These are phyloP conservation scores for Metschnikowia continentalis DNA, from an alignment of 805 yeast species.

Conservation along the genomic window DNA sequence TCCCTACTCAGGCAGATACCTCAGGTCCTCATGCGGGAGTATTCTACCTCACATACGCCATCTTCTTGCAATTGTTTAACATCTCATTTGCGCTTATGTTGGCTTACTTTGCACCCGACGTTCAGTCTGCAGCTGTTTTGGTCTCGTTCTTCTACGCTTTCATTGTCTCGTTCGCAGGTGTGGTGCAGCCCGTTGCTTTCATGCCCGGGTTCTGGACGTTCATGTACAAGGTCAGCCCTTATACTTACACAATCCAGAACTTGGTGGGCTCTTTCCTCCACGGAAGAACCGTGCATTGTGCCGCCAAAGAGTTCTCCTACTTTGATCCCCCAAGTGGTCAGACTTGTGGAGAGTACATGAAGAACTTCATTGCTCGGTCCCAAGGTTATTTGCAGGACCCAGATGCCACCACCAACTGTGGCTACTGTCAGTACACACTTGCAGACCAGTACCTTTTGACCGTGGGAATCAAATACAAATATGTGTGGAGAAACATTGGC, in stretches of 20 bases:
- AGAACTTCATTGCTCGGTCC: constrained; percentile 6
- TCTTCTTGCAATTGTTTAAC: constrained; percentile 41
- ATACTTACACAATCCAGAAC: constrained; percentile 51
- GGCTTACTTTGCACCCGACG: constrained; percentile 58
- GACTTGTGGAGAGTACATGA: constrained; percentile 14
- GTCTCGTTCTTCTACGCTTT: constrained; percentile 54
- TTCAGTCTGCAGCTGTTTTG: constrained; percentile 62
- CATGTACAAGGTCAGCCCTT: constrained; percentile 44
- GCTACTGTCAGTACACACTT: constrained; percentile 8
- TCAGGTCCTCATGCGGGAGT: constrained; percentile 27
- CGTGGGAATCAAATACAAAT: constrained; percentile 9
- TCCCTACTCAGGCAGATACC: constrained; percentile 26
- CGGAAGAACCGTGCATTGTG: constrained; percentile 42
- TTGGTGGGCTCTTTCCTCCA: constrained; percentile 46
- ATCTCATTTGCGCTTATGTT: constrained; percentile 46
- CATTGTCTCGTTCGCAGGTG: constrained; percentile 52
- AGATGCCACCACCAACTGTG: constrained; percentile 12
- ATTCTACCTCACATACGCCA: constrained; percentile 43
- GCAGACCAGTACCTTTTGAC: constrained; percentile 11
- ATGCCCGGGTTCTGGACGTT: constrained; percentile 50
- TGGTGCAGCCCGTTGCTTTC: constrained; percentile 43
- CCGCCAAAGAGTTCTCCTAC: constrained; percentile 42
- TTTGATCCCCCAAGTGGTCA: constrained; percentile 46
- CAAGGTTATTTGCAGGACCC: constrained; percentile 12
- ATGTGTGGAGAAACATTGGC: constrained; percentile 16